phyloP scores from a whole-genome alignment of 148 eudicot genomes.

The Vaccinium macrocarpon region DNA sequence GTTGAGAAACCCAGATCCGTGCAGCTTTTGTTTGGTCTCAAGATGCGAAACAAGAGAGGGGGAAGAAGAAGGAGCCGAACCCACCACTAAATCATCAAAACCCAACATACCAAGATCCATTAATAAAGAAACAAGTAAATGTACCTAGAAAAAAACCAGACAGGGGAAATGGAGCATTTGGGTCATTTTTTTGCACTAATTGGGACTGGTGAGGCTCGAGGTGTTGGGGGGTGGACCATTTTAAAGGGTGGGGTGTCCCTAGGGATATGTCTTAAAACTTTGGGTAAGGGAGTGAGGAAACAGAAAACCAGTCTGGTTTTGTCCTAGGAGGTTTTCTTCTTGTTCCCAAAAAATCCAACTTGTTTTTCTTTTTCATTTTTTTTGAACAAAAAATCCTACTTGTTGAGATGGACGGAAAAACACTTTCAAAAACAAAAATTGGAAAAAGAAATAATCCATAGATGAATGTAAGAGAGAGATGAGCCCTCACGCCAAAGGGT shows the following conservation, averaged over 20 bases:
- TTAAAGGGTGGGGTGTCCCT: neutral
- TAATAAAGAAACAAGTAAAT: neutral
- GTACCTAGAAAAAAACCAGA: neutral
- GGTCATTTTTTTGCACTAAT: constrained; percentile 3
- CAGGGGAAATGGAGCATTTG: constrained; percentile 9
- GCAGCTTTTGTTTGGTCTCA: constrained; percentile 32
- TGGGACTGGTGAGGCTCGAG: constrained; percentile 7
- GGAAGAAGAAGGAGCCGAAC: neutral
- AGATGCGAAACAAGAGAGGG: constrained; percentile 15
- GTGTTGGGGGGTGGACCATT: neutral
- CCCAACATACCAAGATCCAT: constrained; percentile 45
- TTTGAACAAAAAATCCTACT: no score
- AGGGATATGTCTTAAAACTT: neutral
- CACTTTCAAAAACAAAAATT: no score
- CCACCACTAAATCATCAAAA: constrained; percentile 14
- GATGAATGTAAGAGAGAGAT: no score
- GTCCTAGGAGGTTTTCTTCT: neutral
- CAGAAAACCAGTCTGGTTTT: neutral
- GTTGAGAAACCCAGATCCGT: constrained; percentile 36
- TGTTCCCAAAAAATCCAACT: neutral
- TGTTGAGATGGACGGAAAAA: no score
- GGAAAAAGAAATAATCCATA: no score
- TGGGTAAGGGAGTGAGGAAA: neutral
- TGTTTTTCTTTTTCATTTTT: no score
- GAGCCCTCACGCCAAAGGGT: no score